Evolutionary conservation across 768 basidiomycete genomes (phyloP), one percentile per base, ranked within the genome.

Genomic region (Serendipita sp.): DNA sequence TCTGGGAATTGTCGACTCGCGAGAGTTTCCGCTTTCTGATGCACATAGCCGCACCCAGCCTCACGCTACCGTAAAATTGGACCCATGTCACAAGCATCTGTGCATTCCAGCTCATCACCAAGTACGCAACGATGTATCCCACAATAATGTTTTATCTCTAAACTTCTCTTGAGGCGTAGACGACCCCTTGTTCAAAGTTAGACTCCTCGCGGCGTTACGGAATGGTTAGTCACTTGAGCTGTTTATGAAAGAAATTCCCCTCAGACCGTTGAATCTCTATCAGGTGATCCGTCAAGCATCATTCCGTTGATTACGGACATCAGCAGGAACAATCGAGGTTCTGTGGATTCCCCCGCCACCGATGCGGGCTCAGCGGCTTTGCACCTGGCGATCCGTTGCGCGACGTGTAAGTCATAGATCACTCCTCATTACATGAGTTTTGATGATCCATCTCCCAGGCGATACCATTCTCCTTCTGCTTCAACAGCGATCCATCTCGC

Each of bases 331-430:
- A 79, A 75, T 62, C 79, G 81, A 3, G 77, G 71, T 26, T 78
- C 80, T 22, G 62, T 69, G 0, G 81, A 80, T 20, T 73, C 71
- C 14, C 77, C 79, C 16, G 64, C 82, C 0, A 30, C 28, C 30
- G 84, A 89, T 69, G 79, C 83, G 0, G 85, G 81, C 13, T 85
- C 87, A 3, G 84, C 86, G 2, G 86, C 86, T 0, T 74, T 91
- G 4, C 88, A 91, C 71, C 80, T 91, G 2, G 88, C 87, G 11
- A 82, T 91, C n/a, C 80, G 86, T 44, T 90, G 89, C 70, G 88
- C 81, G 63, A 83, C 84, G 9, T 78, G 86, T 87, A 67, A 24
- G 82, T 20, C 45, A 0, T 48, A 48, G 33, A 0, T 34, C 1
- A 38, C 2, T 0, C 42, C 5, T 22, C 17, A 61, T 20, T n/a